Evolutionary conservation across 1,139 yeast genomes (phyloP).

Genomic region (Geotrichum siamense): DNA sequence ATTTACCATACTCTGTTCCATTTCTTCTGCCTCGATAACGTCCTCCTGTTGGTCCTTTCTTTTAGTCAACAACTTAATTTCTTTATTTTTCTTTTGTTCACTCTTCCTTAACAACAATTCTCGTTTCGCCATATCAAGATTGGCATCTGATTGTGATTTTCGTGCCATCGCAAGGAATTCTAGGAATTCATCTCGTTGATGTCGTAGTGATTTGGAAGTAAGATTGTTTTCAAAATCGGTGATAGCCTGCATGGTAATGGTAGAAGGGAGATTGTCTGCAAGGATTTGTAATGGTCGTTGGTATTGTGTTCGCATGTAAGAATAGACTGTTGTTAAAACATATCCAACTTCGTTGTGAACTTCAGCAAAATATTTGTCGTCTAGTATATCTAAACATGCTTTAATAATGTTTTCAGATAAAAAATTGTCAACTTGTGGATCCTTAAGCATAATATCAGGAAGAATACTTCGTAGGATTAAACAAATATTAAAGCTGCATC

Average conservation of each 20-base stretch:
- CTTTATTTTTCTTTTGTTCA: constrained; percentile 11
- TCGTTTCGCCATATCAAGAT: constrained; percentile 15
- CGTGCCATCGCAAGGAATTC: constrained; percentile 47
- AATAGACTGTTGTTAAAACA: constrained; percentile 72
- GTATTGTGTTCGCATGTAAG: constrained; percentile 57
- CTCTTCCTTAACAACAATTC: constrained; percentile 13
- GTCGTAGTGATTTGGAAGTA: constrained; percentile 58
- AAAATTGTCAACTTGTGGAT: constrained; percentile 72
- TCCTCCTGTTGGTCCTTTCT: constrained; percentile 14
- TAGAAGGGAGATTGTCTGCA: constrained; percentile 35
- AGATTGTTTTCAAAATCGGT: constrained; percentile 53
- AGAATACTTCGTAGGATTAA: constrained; percentile 67
- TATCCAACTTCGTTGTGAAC: constrained; percentile 89
- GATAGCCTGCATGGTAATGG: constrained; percentile 35
- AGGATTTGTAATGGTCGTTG: constrained; percentile 38
- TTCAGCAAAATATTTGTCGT: constrained; percentile 74
- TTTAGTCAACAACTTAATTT: constrained; percentile 13
- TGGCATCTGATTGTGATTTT: constrained; percentile 9
- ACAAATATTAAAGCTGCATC: constrained; percentile 87
- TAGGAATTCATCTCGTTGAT: constrained; percentile 65
- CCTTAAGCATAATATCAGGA: constrained; percentile 57
- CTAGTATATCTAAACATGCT: constrained; percentile 52
- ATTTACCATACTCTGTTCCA: constrained; percentile 18
- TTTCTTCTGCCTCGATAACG: constrained; percentile 17
- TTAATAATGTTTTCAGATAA: constrained; percentile 49